phyloP scores from a whole-genome alignment of 345 rosid genomes.

The Rhodomyrtus tomentosa region DNA sequence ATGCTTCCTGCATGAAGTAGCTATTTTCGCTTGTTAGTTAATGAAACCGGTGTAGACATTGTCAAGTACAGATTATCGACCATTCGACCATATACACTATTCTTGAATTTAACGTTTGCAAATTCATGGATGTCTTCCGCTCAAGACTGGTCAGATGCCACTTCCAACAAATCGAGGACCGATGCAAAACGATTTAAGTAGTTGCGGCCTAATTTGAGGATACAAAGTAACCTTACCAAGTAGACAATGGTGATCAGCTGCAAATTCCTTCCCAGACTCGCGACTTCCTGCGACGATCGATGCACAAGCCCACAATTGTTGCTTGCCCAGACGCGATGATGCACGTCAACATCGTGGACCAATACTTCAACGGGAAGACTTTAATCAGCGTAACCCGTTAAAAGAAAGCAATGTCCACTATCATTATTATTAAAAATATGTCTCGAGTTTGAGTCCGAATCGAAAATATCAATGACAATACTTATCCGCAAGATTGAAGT shows the following conservation, averaged over 20 bases:
- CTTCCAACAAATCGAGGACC: background rate
- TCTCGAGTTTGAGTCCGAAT: too few relatives aligned
- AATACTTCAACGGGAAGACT: conserved; percentile 22
- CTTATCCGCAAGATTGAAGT: too few relatives aligned
- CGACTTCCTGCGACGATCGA: conserved; percentile 6
- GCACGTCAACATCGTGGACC: conserved; percentile 37
- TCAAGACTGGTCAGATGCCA: background rate
- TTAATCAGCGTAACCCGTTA: conserved; percentile 21
- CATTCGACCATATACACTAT: too few relatives aligned
- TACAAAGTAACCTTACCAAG: conserved; percentile 10
- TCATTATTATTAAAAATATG: too few relatives aligned
- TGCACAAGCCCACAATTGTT: conserved; percentile 12
- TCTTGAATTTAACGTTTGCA: too few relatives aligned
- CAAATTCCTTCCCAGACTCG: conserved; percentile 29
- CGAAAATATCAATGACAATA: too few relatives aligned
- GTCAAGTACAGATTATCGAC: too few relatives aligned
- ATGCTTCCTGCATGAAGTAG: conserved; percentile 18
- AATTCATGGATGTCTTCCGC: background rate
- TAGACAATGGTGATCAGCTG: conserved; percentile 31
- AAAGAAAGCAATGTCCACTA: background rate
- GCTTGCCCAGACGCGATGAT: conserved; percentile 23
- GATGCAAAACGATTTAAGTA: background rate
- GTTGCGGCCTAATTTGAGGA: background rate
- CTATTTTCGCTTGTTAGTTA: background rate
- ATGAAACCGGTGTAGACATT: background rate